phyloP scores from a whole-genome alignment of 371 early-diverging fungal genomes.

The Haplosporangium sp. region DNA sequence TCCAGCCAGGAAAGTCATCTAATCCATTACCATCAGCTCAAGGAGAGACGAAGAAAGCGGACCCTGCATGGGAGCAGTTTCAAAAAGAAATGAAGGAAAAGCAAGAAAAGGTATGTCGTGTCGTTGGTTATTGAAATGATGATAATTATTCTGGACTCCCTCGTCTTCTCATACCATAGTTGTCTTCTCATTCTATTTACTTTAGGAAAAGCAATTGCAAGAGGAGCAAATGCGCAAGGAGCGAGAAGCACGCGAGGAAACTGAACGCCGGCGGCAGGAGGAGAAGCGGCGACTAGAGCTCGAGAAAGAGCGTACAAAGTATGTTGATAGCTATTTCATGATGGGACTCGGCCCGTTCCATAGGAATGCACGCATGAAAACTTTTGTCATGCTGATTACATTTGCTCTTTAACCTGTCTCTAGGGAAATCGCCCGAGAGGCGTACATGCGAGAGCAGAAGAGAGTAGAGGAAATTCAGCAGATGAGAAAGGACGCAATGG shows the following conservation, averaged over 20 bases:
- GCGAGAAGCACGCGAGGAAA: conserved; percentile 35
- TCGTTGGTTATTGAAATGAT: no score
- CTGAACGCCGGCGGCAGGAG: conserved; percentile 38
- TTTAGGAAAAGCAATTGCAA: conserved; percentile 33
- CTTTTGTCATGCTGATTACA: neutral
- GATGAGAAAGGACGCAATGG: conserved; percentile 19
- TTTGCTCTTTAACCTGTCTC: neutral
- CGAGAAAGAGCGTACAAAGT: conserved; percentile 36
- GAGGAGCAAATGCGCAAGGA: conserved; percentile 36
- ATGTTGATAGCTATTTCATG: neutral
- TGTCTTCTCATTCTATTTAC: neutral
- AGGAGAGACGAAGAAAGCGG: conserved; percentile 14
- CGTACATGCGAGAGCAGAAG: conserved; percentile 42
- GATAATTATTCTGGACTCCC: neutral
- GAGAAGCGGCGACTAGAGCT: conserved; percentile 20
- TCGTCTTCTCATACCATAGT: neutral
- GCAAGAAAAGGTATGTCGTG: conserved; percentile 26
- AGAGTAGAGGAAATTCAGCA: conserved; percentile 36
- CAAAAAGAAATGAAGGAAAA: conserved; percentile 39
- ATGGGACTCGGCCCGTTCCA: no score
- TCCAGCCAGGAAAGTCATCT: conserved; percentile 15
- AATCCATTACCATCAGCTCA: conserved; percentile 12
- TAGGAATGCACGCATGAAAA: no score
- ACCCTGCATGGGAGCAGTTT: conserved; percentile 41
- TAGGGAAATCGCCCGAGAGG: conserved; percentile 50